A percentile compares a stretch with the other conserved stretches of the same genome.
These are phyloP conservation scores for Phytophthora brassicae DNA, from an alignment of 352 stramenopile species.

Conservation along the genomic window DNA sequence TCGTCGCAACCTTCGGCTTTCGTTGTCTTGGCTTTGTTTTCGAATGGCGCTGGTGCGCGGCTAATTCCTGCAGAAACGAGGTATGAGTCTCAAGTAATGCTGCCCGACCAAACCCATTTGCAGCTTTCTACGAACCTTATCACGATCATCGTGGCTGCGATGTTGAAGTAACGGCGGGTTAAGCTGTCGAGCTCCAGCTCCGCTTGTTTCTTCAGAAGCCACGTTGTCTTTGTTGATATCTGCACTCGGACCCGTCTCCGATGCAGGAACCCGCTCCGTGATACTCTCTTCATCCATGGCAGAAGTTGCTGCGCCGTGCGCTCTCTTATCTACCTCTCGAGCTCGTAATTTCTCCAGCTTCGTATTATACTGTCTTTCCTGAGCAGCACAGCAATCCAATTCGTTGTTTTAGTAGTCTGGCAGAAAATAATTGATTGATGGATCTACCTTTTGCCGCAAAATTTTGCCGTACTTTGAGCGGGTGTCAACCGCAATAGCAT, in stretches of 20 bases:
- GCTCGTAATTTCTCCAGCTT: slow-evolving; percentile 18
- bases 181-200: not conserved
- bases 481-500: slow-evolving; percentile 8
- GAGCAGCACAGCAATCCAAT: not conserved
- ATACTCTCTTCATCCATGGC: not conserved
- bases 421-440: slow-evolving; percentile 22
- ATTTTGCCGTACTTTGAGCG: slow-evolving; percentile 31
- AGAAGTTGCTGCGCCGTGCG: not conserved
- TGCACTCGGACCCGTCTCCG: not conserved
- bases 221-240: not conserved
- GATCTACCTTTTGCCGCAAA: slow-evolving; percentile 26
- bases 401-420: not conserved
- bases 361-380: slow-evolving; percentile 29
- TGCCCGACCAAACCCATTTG: not conserved
- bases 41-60: slow-evolving; percentile 1
- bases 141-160: not conserved
- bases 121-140: slow-evolving; percentile 14
- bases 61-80: slow-evolving; percentile 7
- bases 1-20: slow-evolving; percentile 11
- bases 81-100: not conserved
- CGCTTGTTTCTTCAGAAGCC: not conserved
- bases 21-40: slow-evolving; percentile 15
- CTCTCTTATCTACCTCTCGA: not conserved
- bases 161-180: not conserved
- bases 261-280: not conserved